These are phyloP conservation scores for Cytospora piceae DNA, from an alignment of 2,329 filamentous ascomycete species.

Conservation along the genomic window DNA sequence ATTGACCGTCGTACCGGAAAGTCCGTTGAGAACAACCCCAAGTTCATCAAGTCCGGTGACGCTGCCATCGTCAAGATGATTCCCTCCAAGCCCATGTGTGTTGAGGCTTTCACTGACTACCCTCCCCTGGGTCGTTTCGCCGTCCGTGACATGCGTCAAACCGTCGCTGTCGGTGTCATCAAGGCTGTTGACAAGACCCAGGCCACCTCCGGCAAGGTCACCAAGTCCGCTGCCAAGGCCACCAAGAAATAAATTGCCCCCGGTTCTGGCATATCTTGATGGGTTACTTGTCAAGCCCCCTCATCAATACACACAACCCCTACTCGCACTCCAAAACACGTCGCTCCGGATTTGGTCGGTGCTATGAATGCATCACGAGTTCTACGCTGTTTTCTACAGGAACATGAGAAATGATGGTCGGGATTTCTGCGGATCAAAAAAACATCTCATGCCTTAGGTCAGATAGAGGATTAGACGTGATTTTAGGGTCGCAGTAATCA, in stretches of 20 bases:
- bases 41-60: constrained; percentile 99
- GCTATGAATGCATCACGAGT: constrained; percentile 33
- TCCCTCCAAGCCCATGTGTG: constrained; percentile 99
- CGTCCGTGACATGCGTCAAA: constrained; percentile 97
- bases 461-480: constrained; percentile 43
- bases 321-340: constrained; percentile 26
- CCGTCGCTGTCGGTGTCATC: constrained; percentile 93
- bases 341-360: constrained; percentile 36
- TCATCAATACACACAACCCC: constrained; percentile 25
- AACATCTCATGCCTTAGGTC: constrained; percentile 41
- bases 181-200: constrained; percentile 76
- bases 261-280: constrained; percentile 25
- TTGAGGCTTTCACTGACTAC: constrained; percentile 99
- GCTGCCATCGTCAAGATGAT: constrained; percentile 99
- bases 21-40: constrained; percentile 86
- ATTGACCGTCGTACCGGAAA: constrained; percentile 99
- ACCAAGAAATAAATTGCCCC: constrained; percentile 68
- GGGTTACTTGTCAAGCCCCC: constrained; percentile 25
- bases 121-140: constrained; percentile 99
- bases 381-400: constrained; percentile 38
- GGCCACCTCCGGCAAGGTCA: constrained; percentile 65
- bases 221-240: constrained; percentile 75
- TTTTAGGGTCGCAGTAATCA: constrained; percentile 32
- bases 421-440: constrained; percentile 39
- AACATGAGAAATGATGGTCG: constrained; percentile 39